A percentile compares a stretch with the other conserved stretches of the same genome.
Conservation (phyloP, 2,329 filamentous ascomycete genomes). For the Rhynchosporium graminicola region DNA sequence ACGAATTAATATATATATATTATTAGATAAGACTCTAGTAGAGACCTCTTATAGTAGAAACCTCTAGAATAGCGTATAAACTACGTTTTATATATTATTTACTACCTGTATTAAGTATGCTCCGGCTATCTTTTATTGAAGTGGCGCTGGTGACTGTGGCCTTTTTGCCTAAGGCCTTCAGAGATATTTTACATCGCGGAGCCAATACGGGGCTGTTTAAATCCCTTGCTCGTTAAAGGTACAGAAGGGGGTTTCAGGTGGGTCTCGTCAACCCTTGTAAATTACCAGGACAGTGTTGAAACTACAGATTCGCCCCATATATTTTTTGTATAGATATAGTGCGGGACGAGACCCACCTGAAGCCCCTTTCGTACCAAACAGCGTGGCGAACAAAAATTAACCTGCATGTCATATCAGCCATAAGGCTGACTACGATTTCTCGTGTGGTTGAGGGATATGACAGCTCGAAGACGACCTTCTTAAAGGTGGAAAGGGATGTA, state of each 20-base stretch:
- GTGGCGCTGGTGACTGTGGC: not conserved
- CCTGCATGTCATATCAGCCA: not conserved
- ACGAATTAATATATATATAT: no score
- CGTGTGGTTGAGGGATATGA: not conserved
- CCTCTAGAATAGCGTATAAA: no score
- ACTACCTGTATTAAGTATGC: no score
- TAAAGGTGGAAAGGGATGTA: not conserved
- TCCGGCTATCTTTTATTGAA: not conserved
- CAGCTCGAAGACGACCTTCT: not conserved
- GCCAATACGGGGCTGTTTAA: not conserved
- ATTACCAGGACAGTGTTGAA: no score
- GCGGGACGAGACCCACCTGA: no score
- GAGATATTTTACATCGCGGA: not conserved
- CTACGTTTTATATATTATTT: no score
- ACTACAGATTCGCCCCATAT: no score
- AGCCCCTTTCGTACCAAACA: not conserved
- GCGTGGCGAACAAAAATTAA: not conserved
- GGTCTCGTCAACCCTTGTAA: no score
- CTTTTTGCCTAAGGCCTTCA: not conserved
- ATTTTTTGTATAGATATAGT: no score
- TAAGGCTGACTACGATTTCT: slow-evolving; percentile 8
- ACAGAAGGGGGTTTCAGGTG: no score
- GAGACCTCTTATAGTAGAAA: no score
- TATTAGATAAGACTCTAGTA: no score
- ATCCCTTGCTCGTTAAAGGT: not conserved